phyloP scores from a whole-genome alignment of 2,329 filamentous ascomycete genomes.

The Aspergillus aculeatus region DNA sequence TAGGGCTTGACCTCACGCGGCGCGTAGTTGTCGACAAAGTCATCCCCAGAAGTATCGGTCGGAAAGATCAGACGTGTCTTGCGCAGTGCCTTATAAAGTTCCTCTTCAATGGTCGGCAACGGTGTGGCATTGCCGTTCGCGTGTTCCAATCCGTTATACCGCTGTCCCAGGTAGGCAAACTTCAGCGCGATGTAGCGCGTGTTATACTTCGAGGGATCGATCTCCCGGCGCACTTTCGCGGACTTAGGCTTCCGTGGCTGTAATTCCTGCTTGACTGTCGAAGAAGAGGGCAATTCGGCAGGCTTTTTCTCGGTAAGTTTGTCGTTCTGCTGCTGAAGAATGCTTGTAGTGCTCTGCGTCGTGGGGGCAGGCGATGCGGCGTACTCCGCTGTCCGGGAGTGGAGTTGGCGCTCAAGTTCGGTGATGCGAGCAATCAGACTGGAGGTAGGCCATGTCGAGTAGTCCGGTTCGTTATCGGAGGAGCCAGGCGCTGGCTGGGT shows the following conservation, averaged over 20 bases:
- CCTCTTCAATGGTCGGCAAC: constrained; percentile 83
- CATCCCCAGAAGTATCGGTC: constrained; percentile 45
- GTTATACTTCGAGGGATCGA: constrained; percentile 78
- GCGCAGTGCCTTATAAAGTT: constrained; percentile 85
- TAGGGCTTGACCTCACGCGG: constrained; percentile 42
- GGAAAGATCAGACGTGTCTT: constrained; percentile 81
- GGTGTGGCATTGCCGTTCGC: constrained; percentile 67
- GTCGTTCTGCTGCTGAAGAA: constrained; percentile 19
- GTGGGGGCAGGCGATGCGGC: constrained; percentile 12
- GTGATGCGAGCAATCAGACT: constrained; percentile 68
- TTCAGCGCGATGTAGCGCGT: constrained; percentile 87
- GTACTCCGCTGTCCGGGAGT: constrained; percentile 46
- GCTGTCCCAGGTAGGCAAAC: constrained; percentile 86
- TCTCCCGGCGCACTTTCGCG: constrained; percentile 43
- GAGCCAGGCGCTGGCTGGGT: not conserved
- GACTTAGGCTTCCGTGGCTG: constrained; percentile 41
- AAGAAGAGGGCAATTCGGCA: constrained; percentile 20
- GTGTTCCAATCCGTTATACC: constrained; percentile 92
- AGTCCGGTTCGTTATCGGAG: constrained; percentile 42
- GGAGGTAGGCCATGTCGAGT: constrained; percentile 66
- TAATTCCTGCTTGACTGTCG: constrained; percentile 6
- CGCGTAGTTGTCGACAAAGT: constrained; percentile 38
- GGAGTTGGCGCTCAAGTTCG: constrained; percentile 65
- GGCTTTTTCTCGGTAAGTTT: constrained; percentile 20
- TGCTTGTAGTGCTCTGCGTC: not conserved